Evolutionary conservation across 2,329 filamentous ascomycete species (phyloP).

Genomic region (Fusarium scirpi): DNA sequence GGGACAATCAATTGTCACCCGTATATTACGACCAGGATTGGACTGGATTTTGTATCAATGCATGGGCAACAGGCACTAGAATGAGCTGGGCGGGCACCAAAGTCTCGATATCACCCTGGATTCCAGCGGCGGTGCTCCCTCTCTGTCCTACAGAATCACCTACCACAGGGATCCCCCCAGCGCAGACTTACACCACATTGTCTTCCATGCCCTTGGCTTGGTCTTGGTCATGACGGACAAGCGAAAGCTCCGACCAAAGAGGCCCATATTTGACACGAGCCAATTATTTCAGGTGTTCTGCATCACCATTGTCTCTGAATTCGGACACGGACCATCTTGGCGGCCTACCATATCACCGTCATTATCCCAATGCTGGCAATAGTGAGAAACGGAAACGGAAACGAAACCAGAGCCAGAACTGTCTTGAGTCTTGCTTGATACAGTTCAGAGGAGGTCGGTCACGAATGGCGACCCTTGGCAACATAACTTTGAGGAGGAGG

Average conservation of each 20-base stretch:
- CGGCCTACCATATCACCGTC: slow-evolving; percentile 30
- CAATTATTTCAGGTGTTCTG: slow-evolving; percentile 35
- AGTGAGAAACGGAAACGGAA: neutral
- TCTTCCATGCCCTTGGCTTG: slow-evolving; percentile 7
- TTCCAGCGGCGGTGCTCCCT: slow-evolving; percentile 21
- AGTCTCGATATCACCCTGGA: slow-evolving; percentile 33
- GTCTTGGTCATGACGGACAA: slow-evolving; percentile 12
- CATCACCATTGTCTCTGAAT: slow-evolving; percentile 42
- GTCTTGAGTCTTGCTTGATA: slow-evolving; percentile 3
- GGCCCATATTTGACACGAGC: slow-evolving; percentile 31
- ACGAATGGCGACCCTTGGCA: slow-evolving; percentile 1
- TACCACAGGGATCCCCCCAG: slow-evolving; percentile 18
- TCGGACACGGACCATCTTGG: slow-evolving; percentile 38
- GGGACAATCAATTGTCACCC: slow-evolving; percentile 25
- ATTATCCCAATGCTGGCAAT: slow-evolving; percentile 18
- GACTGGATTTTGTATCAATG: slow-evolving; percentile 14
- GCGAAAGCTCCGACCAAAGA: slow-evolving; percentile 28
- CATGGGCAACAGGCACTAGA: slow-evolving; percentile 23
- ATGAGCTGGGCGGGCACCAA: slow-evolving; percentile 24
- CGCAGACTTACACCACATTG: slow-evolving; percentile 6
- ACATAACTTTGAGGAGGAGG: slow-evolving; percentile 1
- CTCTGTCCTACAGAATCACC: slow-evolving; percentile 18
- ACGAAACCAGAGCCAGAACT: neutral
- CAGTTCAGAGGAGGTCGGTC: neutral
- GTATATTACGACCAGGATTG: slow-evolving; percentile 9